Evolutionary conservation across 305 asterid genomes (phyloP), one percentile per base, ranked within the genome.

Genomic region (Nicotiana rustica): DNA sequence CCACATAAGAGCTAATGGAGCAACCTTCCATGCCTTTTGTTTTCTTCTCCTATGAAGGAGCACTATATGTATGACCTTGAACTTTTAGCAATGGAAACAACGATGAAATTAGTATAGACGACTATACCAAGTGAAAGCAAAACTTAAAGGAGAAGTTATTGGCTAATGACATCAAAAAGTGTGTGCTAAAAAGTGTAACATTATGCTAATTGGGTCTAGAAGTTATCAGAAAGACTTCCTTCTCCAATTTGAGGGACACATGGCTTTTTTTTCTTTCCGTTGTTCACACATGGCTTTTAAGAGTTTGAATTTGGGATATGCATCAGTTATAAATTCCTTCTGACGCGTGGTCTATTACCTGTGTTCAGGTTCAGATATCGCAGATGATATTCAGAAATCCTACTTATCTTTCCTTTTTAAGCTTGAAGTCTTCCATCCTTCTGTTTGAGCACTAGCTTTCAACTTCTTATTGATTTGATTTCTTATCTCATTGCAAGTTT

Each of bases 401-500:
- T 76, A 52, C 80, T 29, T 76, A 76, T 17, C 10, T 55, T 17
- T 55, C 17, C 31, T 17, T 76, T 73, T 76, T 52, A 29, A 14
- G 64, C 65, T 15, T 76, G 80, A 47, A 55, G 55, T 55, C 47
- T 17, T 17, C 80, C 41, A 75, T 52, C 65, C 47, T 52, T 41
- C 19, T 15, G 65, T 75, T 31, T 75, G 80, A 52, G 65, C 15
- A 29, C 25, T 75, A 52, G 17, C 29, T 14, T 75, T 52, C 65
- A n/a, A 49, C 80, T 52, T 75, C 15, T 15, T 29, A 52, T 52
- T 75, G 80, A 52, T 73, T 29, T 47, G 21, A 52, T 31, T 52
- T 49, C 0, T 55, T 57, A 76, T 76, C 80, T 76, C 66, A 76
- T 76, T 76, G 80, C 79, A 75, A 49, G 66, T 76, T 76, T 76